A percentile compares a stretch with the other conserved stretches of the same genome.
Conservation (phyloP, 2,329 filamentous ascomycete genomes). For the Bipolaris oryzae region DNA sequence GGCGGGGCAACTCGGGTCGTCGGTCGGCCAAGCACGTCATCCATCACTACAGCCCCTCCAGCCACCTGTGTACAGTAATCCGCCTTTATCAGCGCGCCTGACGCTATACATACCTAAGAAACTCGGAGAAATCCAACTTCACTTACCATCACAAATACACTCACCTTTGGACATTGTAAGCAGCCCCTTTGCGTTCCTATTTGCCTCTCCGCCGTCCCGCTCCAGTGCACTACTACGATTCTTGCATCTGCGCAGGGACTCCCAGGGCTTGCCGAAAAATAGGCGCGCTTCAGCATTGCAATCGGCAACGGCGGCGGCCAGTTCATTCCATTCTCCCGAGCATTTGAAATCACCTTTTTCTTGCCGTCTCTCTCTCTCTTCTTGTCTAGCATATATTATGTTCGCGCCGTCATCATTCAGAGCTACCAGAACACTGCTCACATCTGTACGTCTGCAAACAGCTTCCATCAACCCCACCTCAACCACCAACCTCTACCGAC, state of each 20-base stretch:
- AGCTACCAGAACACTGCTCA: slow-evolving; percentile 52
- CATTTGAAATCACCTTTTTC: slow-evolving; percentile 44
- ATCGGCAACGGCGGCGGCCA: slow-evolving; percentile 37
- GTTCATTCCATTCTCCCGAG: slow-evolving; percentile 41
- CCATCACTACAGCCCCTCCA: slow-evolving; percentile 22
- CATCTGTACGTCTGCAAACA: slow-evolving; percentile 47
- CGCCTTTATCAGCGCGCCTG: slow-evolving; percentile 31
- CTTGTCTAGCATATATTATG: slow-evolving; percentile 46
- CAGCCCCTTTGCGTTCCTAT: slow-evolving; percentile 13
- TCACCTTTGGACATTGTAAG: slow-evolving; percentile 33
- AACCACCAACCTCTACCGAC: slow-evolving; percentile 41
- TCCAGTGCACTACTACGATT: slow-evolving; percentile 9
- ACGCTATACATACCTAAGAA: slow-evolving; percentile 19
- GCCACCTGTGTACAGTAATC: slow-evolving; percentile 23
- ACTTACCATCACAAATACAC: slow-evolving; percentile 22
- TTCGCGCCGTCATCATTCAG: slow-evolving; percentile 46
- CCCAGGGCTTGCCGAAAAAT: slow-evolving; percentile 39
- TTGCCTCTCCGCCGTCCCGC: slow-evolving; percentile 7
- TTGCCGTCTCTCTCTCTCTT: slow-evolving; percentile 22
- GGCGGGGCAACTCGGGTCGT: slow-evolving; percentile 20
- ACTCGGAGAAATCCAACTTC: slow-evolving; percentile 9
- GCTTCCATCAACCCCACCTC: slow-evolving; percentile 37
- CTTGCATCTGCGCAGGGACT: slow-evolving; percentile 33
- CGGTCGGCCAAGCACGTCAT: slow-evolving; percentile 34
- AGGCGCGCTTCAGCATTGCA: slow-evolving; percentile 35